phyloP scores from a whole-genome alignment of 2,329 filamentous ascomycete genomes.

The Fusarium compactum region DNA sequence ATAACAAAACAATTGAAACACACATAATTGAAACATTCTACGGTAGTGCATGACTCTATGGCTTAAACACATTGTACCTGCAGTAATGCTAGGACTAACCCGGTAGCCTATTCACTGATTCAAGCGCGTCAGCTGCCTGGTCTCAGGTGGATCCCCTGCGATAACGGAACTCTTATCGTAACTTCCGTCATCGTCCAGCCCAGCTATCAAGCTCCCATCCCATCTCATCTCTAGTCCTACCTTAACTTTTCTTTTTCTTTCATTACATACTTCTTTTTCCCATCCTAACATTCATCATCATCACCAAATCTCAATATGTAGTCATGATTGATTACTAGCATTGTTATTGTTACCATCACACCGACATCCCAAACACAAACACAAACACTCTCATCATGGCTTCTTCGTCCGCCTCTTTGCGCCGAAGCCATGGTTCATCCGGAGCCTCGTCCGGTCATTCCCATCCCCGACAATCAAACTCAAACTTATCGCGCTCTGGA shows the following conservation, averaged over 20 bases:
- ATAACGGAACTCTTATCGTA: conserved; percentile 43
- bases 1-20: background rate
- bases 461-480: conserved; percentile 44
- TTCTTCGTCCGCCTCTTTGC: conserved; percentile 52
- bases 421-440: conserved; percentile 55
- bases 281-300: conserved; percentile 12
- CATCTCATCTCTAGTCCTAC: conserved; percentile 1
- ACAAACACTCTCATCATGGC: conserved; percentile 48
- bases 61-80: background rate
- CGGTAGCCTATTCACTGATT: conserved; percentile 6
- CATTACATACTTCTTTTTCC: background rate
- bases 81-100: background rate
- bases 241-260: conserved; percentile 18
- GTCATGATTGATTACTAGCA: conserved; percentile 28
- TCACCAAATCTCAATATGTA: conserved; percentile 40
- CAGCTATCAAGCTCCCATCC: conserved; percentile 36
- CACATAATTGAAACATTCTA: background rate
- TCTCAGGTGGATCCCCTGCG: conserved; percentile 11
- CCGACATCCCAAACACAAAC: background rate
- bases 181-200: conserved; percentile 33
- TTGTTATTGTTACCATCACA: background rate
- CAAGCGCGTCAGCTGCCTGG: conserved; percentile 36
- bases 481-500: conserved; percentile 18
- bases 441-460: conserved; percentile 51
- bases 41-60: background rate